Evolutionary conservation across 2,329 filamentous ascomycete genomes (phyloP).

Genomic region (Meredithiella fracta): DNA sequence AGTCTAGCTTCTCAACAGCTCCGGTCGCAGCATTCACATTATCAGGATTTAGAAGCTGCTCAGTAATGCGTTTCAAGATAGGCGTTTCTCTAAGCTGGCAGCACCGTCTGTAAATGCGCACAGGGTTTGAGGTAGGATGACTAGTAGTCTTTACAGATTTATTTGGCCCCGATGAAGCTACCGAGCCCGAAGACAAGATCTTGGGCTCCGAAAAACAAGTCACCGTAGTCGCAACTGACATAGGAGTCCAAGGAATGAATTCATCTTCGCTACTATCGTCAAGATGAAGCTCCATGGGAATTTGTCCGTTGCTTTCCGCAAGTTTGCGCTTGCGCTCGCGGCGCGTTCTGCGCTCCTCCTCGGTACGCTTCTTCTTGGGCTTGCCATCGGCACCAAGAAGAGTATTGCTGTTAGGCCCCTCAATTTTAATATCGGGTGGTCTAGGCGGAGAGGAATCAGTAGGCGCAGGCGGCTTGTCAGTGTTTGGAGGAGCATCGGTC

Average conservation of each 20-base stretch:
- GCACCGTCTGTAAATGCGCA: conserved; percentile 83
- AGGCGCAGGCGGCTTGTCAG: background rate
- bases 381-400: conserved; percentile 28
- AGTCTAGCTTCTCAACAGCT: conserved; percentile 65
- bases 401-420: background rate
- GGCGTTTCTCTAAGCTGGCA: conserved; percentile 88
- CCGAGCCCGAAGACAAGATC: conserved; percentile 14
- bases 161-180: conserved; percentile 28
- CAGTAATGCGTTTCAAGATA: conserved; percentile 78
- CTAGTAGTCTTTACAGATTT: conserved; percentile 20
- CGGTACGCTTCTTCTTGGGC: conserved; percentile 74
- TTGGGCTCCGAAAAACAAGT: background rate
- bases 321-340: conserved; percentile 76
- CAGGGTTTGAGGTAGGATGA: conserved; percentile 71
- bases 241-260: conserved; percentile 8
- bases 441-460: background rate
- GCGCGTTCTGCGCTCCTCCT: conserved; percentile 79
- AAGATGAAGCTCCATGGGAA: conserved; percentile 67
- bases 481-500: background rate
- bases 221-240: background rate
- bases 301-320: conserved; percentile 72
- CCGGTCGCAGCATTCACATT: conserved; percentile 51
- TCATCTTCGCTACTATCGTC: conserved; percentile 25
- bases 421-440: background rate
- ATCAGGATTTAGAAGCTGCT: conserved; percentile 62